phyloP scores from a whole-genome alignment of 2,329 filamentous ascomycete genomes.

The Xylaria sp. region DNA sequence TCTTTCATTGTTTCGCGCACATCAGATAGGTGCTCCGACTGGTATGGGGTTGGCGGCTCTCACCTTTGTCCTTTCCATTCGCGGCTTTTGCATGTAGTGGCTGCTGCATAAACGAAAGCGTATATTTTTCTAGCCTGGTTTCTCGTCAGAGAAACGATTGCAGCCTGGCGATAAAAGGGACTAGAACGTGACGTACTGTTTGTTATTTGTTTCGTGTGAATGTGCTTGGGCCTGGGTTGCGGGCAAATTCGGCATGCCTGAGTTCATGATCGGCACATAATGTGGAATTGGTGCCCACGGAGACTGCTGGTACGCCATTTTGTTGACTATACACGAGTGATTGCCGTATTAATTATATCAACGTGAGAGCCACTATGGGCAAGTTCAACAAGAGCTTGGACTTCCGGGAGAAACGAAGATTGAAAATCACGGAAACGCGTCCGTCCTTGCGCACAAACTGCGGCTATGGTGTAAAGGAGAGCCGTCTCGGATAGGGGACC shows the following conservation, averaged over 20 bases:
- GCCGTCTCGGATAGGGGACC: not conserved
- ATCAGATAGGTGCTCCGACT: constrained; percentile 20
- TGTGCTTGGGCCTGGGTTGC: constrained; percentile 42
- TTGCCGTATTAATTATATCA: constrained; percentile 1
- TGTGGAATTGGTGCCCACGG: constrained; percentile 44
- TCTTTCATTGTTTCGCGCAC: constrained; percentile 57
- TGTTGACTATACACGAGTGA: constrained; percentile 5
- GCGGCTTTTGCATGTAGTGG: constrained; percentile 47
- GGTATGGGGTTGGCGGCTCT: constrained; percentile 14
- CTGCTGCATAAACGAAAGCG: constrained; percentile 47
- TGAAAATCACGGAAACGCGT: not conserved
- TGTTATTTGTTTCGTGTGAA: constrained; percentile 37
- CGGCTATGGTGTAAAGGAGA: not conserved
- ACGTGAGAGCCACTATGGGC: constrained; percentile 1
- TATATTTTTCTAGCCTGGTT: constrained; percentile 44
- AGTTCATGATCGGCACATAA: constrained; percentile 46
- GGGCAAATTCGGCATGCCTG: constrained; percentile 42
- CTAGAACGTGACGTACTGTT: constrained; percentile 41
- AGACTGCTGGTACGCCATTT: constrained; percentile 46
- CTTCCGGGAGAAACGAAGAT: not conserved
- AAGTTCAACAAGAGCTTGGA: not conserved
- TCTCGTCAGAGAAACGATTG: constrained; percentile 16
- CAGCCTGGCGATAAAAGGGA: not conserved
- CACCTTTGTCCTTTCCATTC: constrained; percentile 50
- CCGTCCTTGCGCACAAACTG: not conserved